Evolutionary conservation across 306 rosid species (phyloP).

Genomic region (Carpinus fangiana): DNA sequence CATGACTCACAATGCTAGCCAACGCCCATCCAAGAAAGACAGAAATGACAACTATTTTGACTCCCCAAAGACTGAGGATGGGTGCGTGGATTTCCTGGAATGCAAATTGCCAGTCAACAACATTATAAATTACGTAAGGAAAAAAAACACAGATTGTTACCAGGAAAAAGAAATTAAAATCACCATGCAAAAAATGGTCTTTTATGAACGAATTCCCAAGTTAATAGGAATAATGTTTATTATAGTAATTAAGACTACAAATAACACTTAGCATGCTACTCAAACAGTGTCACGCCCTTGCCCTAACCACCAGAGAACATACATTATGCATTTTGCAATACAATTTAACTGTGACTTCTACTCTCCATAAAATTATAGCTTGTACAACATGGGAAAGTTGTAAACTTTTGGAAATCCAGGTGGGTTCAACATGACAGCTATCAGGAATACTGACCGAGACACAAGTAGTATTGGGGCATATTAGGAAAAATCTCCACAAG

Average conservation of each 20-base stretch:
- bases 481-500: neutral
- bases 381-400: neutral
- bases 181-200: neutral
- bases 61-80: constrained; percentile 82
- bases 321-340: neutral
- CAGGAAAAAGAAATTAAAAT: neutral
- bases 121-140: constrained; percentile 22
- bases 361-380: neutral
- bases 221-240: neutral
- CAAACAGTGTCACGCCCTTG: neutral
- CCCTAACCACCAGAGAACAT: neutral
- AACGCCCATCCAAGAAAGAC: constrained; percentile 70
- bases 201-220: neutral
- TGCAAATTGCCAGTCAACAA: constrained; percentile 17
- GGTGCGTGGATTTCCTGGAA: constrained; percentile 97
- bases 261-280: neutral
- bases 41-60: constrained; percentile 75
- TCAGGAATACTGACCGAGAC: neutral
- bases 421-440: neutral
- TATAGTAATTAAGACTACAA: neutral
- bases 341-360: neutral
- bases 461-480: neutral
- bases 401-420: neutral
- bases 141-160: neutral
- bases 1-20: constrained; percentile 88